Evolutionary conservation across 371 early-diverging fungal genomes (phyloP), one percentile per base, ranked within the genome.

Genomic region (Mucor racemosus): DNA sequence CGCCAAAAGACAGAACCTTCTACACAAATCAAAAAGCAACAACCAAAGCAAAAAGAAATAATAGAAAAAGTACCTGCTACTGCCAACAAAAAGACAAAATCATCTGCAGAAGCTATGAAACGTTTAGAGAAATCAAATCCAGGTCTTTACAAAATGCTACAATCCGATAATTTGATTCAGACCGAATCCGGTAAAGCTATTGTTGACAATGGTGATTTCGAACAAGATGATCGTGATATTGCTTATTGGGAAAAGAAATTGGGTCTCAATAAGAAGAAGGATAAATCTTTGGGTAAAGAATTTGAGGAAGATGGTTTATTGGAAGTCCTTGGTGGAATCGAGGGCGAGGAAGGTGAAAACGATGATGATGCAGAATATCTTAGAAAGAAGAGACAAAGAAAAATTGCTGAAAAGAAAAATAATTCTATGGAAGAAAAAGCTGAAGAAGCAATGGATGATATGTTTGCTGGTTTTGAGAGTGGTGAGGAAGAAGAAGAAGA

Each of bases 211-310:
- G 76, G 65, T 0, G 84, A 69, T n/a, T 84, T 87, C 68, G 89
- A 83, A 10, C 82, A 87, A 8, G 93, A 93, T 61, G 95, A 95
- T 56, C 82, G 80, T 26, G 91, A 91, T 41, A 86, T 94, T 76
- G 87, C 86, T 21, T 84, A 87, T 50, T 91, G 92, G 72, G 91
- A 94, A 56, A 88, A 89, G 70, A 91, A 91, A 67, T 81, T 97
- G 14, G 91, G 91, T 1, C 72, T 93, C 10, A 66, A 72, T 67
- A 94, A 93, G 67, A 72, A 72, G 31, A 86, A 83, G 57, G 85
- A 80, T 59, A 79, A 81, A 41, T 77, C 71, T 38, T 61, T 79
- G 13, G 80, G 81, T 48, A 88, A 80, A 41, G 85, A 84, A 1
- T 86, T 91, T 56, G 76, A 80, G 50, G 84, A 89, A 3, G 92